A percentile compares a stretch with the other conserved stretches of the same genome.
phyloP scores from a whole-genome alignment of 2,329 filamentous ascomycete species.

The Neurospora sp. region DNA sequence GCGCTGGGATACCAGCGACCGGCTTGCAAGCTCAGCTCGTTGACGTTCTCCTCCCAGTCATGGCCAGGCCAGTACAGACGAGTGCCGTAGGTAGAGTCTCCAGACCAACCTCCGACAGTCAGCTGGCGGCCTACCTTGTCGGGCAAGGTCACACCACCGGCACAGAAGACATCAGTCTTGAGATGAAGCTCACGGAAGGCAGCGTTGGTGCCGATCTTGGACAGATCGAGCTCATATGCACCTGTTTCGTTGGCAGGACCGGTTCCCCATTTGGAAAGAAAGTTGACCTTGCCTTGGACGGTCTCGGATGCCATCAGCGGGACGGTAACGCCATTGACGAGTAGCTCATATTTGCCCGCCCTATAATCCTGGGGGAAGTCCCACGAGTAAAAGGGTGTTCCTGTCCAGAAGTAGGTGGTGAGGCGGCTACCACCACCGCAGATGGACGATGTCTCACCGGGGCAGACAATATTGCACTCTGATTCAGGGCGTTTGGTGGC shows the following conservation, averaged over 20 bases:
- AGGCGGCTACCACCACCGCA: constrained; percentile 32
- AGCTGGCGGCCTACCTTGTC: constrained; percentile 48
- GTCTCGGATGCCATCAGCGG: constrained; percentile 42
- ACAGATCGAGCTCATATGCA: constrained; percentile 47
- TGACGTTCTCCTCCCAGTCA: constrained; percentile 44
- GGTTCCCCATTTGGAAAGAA: constrained; percentile 46
- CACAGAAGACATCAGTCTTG: constrained; percentile 51
- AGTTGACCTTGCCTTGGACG: constrained; percentile 43
- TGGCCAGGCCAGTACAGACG: constrained; percentile 46
- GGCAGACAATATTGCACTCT: constrained; percentile 19
- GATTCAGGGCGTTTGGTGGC: constrained; percentile 20
- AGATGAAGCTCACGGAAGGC: constrained; percentile 44
- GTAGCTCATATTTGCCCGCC: constrained; percentile 42
- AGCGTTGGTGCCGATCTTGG: constrained; percentile 27
- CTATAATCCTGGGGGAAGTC: constrained; percentile 35
- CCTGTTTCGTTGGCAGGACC: constrained; percentile 45
- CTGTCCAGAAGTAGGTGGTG: constrained; percentile 39
- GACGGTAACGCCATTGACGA: constrained; percentile 42
- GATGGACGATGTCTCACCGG: constrained; percentile 19
- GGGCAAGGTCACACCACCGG: constrained; percentile 45
- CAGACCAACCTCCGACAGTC: constrained; percentile 48
- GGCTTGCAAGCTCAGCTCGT: constrained; percentile 34
- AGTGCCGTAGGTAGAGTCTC: constrained; percentile 41
- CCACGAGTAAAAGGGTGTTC: constrained; percentile 37
- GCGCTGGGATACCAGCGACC: constrained; percentile 46